Base-by-base conservation (phyloP, 1,139 yeast genomes). In the Sugiyamaella sp. region DNA sequence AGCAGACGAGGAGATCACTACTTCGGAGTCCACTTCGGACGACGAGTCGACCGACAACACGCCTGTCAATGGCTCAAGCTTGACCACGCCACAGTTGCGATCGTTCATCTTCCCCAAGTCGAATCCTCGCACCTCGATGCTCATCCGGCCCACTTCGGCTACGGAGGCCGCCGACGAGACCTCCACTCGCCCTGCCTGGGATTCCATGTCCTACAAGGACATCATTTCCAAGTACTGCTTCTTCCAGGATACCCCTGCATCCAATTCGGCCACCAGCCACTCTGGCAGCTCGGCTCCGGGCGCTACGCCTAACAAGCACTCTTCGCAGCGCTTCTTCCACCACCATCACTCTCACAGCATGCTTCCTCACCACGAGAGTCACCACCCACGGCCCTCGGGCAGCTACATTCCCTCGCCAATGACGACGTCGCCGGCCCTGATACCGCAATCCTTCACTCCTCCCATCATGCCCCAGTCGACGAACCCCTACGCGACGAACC, bases 191-290 rank as follows among this genome's bases (percentile, higher is more conserved):
- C 66, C 65, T 38, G 66, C 73, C 2, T 71, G 84, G 64, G 80
- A 83, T 64, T 80, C 89, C 4, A 76, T 80, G 57, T 76, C 85
- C 0, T 88, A 88, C 67, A 82, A 83, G 65, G 86, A 84, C 59
- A 71, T 88, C 42, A 72, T 88, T 58, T 85, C 86, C 57, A 82
- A 82, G 54, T 88, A 85, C 69, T 88, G 96, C 66, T 88, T 88
- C 64, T 86, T 75, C 64, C 66, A 73, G 50, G 63, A 60, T 44
- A 24, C 54, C 12, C 53, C 56, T 10, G 22, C 49, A 10, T 17
- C 35, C 45, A 16, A 21, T 14, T 20, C 40, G 2, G 10, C 45
- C 29, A 37, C 27, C 12, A 20, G 20, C 44, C 8, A 19, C 32
- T 14, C 5, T 8, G n/a, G 16, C 42, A 16, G 4, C 22, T 6